Base-by-base conservation (phyloP, 2,329 filamentous ascomycete species). In the Keithomyces neogunnii region DNA sequence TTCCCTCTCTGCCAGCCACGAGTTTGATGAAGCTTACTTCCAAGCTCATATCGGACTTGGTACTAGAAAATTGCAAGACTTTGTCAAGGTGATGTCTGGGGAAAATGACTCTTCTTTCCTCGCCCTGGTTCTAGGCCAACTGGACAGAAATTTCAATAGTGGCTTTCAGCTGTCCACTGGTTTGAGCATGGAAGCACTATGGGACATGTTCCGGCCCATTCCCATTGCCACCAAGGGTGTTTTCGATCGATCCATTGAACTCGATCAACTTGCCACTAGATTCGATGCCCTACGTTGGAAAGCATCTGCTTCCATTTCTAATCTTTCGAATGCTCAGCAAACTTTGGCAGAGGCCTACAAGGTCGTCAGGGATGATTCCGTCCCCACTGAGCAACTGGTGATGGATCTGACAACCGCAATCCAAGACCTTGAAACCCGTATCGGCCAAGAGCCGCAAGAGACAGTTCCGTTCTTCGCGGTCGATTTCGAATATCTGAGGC, bases 161-260 rank as follows among this genome's bases (percentile, higher is more conserved):
- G 83, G 81, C 2, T 91, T 90, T 70, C 82, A 82, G 51, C 70
- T 95, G 11, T 82, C 75, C 0, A 90, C 86, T 2, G 90, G 89
- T 0, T 71, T 90, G 10, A 85, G 82, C 57, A 93, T 95, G 87
- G 87, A 93, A 62, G 66, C 72, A 7, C 74, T 95, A 4, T 95
- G 91, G 92, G 78, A 80, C 42, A 62, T 73, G 1, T 80, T 95
- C 61, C 80, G 86, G 49, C 88, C 90, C 0, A 65, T 71, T 9
- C 75, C 81, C 4, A 72, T 84, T 28, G 67, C 73, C 2, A 73
- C 74, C 19, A 64, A 69, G 29, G 59, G 62, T 3, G 69, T 73
- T 0, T 66, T 83, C 42, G 65, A 72, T 31, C 73, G 72, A 36
- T 69, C 77, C 5, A 54, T 71, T 10, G 70, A 76, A 38, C 70